phyloP scores from a whole-genome alignment of 192 early-diverging fungal genomes.

The Backusella westeae region DNA sequence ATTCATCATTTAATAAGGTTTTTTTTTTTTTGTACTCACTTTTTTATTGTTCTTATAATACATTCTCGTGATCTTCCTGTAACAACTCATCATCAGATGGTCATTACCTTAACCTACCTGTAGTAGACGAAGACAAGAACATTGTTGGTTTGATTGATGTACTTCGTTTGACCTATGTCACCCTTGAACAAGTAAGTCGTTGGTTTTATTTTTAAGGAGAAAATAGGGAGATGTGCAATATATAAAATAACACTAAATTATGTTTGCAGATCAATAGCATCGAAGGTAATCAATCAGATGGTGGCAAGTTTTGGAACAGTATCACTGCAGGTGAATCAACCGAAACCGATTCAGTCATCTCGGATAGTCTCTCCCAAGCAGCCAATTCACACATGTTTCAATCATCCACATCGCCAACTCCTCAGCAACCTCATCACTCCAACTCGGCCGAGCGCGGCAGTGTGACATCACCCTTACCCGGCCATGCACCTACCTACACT shows the following conservation, averaged over 20 bases:
- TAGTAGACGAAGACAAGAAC: conserved; percentile 57
- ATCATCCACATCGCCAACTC: conserved; percentile 36
- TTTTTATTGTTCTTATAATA: not conserved
- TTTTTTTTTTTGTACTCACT: conserved; percentile 13
- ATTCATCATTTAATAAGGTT: not conserved
- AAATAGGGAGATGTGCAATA: not conserved
- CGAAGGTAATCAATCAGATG: conserved; percentile 30
- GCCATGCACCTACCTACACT: conserved; percentile 8
- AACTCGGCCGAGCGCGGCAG: not conserved
- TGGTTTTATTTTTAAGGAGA: not conserved
- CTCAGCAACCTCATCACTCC: not conserved
- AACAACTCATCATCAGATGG: conserved; percentile 33
- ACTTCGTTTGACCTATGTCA: conserved; percentile 73
- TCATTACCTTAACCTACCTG: conserved; percentile 76
- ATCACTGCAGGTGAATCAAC: conserved; percentile 35
- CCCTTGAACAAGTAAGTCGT: conserved; percentile 65
- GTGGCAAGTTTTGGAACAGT: conserved; percentile 43
- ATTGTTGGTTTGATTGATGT: conserved; percentile 81
- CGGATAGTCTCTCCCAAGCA: conserved; percentile 36
- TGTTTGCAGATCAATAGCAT: conserved; percentile 32
- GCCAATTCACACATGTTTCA: conserved; percentile 33
- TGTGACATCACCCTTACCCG: conserved; percentile 1
- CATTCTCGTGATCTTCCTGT: not conserved
- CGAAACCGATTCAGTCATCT: conserved; percentile 40
- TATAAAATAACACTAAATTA: not conserved